These are phyloP conservation scores for Torulaspora gathmanii DNA, from an alignment of 805 yeast genomes.

Conservation along the genomic window DNA sequence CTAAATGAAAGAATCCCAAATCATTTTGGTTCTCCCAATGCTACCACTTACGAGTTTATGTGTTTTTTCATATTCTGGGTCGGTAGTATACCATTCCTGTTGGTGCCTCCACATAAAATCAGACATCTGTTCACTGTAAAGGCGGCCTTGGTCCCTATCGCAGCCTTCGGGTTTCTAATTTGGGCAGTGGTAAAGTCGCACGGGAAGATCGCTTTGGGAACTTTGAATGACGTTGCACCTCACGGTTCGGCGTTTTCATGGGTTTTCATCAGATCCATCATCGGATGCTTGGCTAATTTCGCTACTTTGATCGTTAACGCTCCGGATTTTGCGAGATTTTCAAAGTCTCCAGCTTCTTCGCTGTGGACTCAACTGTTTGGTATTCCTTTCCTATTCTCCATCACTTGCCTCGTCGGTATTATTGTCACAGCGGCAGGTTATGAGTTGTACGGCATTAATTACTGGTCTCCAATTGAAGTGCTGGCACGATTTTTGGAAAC, in stretches of 20 bases:
- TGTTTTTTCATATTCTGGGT: slow-evolving; percentile 81
- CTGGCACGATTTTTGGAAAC: slow-evolving; percentile 42
- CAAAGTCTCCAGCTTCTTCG: slow-evolving; percentile 46
- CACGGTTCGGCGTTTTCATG: slow-evolving; percentile 40
- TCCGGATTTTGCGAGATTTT: slow-evolving; percentile 78
- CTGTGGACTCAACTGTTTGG: slow-evolving; percentile 51
- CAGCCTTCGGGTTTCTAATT: slow-evolving; percentile 74
- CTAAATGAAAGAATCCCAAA: slow-evolving; percentile 60
- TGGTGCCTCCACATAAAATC: slow-evolving; percentile 75
- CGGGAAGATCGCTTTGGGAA: slow-evolving; percentile 42
- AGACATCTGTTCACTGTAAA: slow-evolving; percentile 82
- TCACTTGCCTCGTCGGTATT: slow-evolving; percentile 76
- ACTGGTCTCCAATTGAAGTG: slow-evolving; percentile 54
- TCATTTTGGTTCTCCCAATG: slow-evolving; percentile 52
- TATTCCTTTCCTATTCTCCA: slow-evolving; percentile 65
- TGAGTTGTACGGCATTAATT: slow-evolving; percentile 39
- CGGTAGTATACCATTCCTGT: slow-evolving; percentile 70
- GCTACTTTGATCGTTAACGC: slow-evolving; percentile 77
- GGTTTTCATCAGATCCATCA: slow-evolving; percentile 67
- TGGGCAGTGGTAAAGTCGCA: slow-evolving; percentile 81
- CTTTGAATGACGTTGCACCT: slow-evolving; percentile 21
- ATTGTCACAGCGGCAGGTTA: slow-evolving; percentile 67
- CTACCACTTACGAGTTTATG: slow-evolving; percentile 68
- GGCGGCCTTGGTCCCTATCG: slow-evolving; percentile 72
- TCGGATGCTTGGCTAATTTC: slow-evolving; percentile 75